Evolutionary conservation across 2,329 filamentous ascomycete genomes (phyloP).

Genomic region (Cladosporium sp.): DNA sequence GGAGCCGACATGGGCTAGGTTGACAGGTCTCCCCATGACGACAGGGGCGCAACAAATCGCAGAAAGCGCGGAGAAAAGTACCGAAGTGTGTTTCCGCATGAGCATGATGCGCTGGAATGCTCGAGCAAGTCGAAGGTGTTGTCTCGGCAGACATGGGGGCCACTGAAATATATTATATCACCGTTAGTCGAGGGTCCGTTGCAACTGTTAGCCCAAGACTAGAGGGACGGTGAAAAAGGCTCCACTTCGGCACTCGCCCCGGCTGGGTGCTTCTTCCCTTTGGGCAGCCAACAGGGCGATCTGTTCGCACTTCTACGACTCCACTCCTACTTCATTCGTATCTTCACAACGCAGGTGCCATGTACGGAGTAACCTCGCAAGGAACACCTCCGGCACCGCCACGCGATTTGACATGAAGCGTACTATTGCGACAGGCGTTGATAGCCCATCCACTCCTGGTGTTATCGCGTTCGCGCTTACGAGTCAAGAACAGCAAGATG

Average conservation of each 20-base stretch:
- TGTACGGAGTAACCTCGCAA: not conserved
- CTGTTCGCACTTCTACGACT: not conserved
- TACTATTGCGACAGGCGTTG: not conserved
- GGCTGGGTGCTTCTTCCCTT: not conserved
- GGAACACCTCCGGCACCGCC: not conserved
- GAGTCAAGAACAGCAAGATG: not conserved
- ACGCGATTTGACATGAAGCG: not conserved
- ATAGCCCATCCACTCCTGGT: not conserved
- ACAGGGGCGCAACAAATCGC: not conserved
- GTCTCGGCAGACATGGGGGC: not conserved
- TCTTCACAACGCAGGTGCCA: conserved; percentile 1
- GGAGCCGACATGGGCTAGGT: not conserved
- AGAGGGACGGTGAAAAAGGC: not conserved
- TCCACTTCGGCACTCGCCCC: not conserved
- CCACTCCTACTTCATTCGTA: not conserved
- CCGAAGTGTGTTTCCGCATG: not conserved
- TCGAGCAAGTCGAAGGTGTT: not conserved
- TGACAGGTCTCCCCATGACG: not conserved
- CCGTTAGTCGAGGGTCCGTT: conserved; percentile 1
- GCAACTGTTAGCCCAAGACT: not conserved
- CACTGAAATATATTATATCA: conserved; percentile 3
- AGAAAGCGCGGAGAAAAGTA: not conserved
- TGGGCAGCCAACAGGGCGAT: not conserved
- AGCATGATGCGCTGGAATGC: not conserved
- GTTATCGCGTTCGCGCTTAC: not conserved